A percentile compares a stretch with the other conserved stretches of the same genome.
Conservation (phyloP, 192 early-diverging fungal species). For the Coemansia aciculifera region DNA sequence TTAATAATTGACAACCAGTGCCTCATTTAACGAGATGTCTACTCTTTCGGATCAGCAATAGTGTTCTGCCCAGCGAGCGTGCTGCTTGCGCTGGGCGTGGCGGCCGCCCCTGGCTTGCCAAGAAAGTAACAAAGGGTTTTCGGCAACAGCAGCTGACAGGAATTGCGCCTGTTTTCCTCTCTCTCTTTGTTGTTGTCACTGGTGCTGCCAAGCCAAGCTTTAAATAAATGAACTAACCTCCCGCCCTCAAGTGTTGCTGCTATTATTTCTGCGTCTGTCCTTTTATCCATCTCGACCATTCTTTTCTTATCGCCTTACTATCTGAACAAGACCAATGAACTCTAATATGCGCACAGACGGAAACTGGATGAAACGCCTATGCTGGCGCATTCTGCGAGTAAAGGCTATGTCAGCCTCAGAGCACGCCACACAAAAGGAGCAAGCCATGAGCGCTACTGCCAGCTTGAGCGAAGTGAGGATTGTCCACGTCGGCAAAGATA, state of each 20-base stretch:
- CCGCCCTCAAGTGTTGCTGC: not conserved
- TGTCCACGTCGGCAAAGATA: constrained; percentile 26
- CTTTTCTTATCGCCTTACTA: not conserved
- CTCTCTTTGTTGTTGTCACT: not conserved
- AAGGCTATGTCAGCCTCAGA: not conserved
- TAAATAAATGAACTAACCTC: not conserved
- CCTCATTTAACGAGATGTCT: not conserved
- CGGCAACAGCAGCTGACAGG: not conserved
- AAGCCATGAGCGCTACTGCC: not conserved
- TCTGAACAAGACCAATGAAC: not conserved
- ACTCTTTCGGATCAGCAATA: not conserved
- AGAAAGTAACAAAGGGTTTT: not conserved
- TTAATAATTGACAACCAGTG: not conserved
- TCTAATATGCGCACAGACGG: not conserved
- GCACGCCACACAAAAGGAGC: not conserved
- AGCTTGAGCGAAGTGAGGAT: constrained; percentile 18
- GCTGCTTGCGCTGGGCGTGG: not conserved
- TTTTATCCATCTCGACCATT: not conserved
- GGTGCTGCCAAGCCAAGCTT: not conserved
- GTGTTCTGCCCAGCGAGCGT: not conserved
- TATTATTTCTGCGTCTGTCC: not conserved
- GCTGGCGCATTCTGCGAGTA: constrained; percentile 12
- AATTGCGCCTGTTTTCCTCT: not conserved
- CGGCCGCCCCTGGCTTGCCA: constrained; percentile 5
- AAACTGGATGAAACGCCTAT: constrained; percentile 18